Evolutionary conservation across 768 basidiomycete genomes (phyloP).

Genomic region (Infundibulicybe gibba): DNA sequence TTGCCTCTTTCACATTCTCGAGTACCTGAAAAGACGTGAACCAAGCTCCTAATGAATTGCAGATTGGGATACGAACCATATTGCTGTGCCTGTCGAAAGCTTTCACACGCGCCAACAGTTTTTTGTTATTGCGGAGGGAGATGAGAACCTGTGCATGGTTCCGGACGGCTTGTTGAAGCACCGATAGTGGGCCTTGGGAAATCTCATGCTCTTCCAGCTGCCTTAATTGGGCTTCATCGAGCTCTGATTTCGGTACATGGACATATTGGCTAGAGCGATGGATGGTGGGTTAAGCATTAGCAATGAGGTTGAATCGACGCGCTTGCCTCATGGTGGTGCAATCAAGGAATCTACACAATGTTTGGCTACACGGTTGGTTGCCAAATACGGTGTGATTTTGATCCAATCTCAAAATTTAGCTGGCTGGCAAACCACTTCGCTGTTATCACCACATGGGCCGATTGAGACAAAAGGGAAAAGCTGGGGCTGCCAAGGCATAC

Average conservation of each 20-base stretch:
- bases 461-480: conserved; percentile 79
- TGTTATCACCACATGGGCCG: conserved; percentile 59
- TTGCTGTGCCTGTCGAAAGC: conserved; percentile 99
- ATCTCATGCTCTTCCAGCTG: conserved; percentile 98
- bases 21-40: conserved; percentile 59
- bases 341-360: conserved; percentile 12
- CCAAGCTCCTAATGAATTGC: not conserved
- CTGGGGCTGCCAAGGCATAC: conserved; percentile 89
- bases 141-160: conserved; percentile 98
- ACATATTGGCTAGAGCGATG: conserved; percentile 79
- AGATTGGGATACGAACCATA: conserved; percentile 61
- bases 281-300: not conserved
- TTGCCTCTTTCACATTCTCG: conserved; percentile 96
- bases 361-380: conserved; percentile 17
- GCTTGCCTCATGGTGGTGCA: conserved; percentile 31
- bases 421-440: not conserved
- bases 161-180: conserved; percentile 94
- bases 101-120: conserved; percentile 91
- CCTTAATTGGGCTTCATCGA: conserved; percentile 94
- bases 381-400: conserved; percentile 31
- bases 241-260: conserved; percentile 93
- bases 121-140: conserved; percentile 97
- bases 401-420: conserved; percentile 5
- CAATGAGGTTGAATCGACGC: not conserved
- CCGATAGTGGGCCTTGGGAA: conserved; percentile 94